Evolutionary conservation across 2,329 filamentous ascomycete species (phyloP).

Genomic region (Fusarium abutilonis): DNA sequence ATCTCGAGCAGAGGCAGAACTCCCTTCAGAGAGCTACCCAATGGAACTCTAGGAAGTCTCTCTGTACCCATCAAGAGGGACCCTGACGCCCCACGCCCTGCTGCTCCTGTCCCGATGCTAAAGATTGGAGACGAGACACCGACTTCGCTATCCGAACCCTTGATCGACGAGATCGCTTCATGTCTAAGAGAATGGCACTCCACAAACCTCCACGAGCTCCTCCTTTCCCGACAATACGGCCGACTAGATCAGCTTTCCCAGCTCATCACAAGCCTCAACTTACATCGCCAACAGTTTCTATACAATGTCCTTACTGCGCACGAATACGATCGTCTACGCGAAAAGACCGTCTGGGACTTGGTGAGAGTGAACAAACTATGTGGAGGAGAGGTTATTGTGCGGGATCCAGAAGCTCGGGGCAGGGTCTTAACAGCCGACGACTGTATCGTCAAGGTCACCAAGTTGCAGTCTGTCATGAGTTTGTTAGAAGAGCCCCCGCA

Average conservation of each 20-base stretch:
- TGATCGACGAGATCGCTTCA: conserved; percentile 97
- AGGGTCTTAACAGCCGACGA: conserved; percentile 91
- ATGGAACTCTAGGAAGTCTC: conserved; percentile 55
- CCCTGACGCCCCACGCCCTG: conserved; percentile 76
- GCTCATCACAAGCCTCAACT: conserved; percentile 84
- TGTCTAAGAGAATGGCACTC: conserved; percentile 98
- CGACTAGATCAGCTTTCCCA: conserved; percentile 82
- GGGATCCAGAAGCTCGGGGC: conserved; percentile 84
- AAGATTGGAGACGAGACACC: conserved; percentile 98
- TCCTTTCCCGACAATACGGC: conserved; percentile 83
- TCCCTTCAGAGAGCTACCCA: conserved; percentile 52
- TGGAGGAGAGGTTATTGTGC: conserved; percentile 91
- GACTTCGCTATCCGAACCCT: conserved; percentile 84
- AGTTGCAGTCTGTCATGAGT: conserved; percentile 95
- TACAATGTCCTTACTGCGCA: conserved; percentile 91
- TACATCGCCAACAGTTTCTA: conserved; percentile 86
- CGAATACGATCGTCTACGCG: conserved; percentile 82
- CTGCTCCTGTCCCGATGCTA: conserved; percentile 94
- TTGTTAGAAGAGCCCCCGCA: conserved; percentile 85
- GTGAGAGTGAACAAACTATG: conserved; percentile 95
- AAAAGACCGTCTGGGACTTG: conserved; percentile 94
- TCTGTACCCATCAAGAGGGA: conserved; percentile 66
- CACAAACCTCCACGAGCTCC: conserved; percentile 90
- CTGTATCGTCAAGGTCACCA: conserved; percentile 90
- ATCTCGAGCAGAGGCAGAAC: conserved; percentile 43